Evolutionary conservation across 352 stramenopile species (phyloP), one percentile per base, ranked within the genome.

Genomic region (Thraustochytrium sp.): DNA sequence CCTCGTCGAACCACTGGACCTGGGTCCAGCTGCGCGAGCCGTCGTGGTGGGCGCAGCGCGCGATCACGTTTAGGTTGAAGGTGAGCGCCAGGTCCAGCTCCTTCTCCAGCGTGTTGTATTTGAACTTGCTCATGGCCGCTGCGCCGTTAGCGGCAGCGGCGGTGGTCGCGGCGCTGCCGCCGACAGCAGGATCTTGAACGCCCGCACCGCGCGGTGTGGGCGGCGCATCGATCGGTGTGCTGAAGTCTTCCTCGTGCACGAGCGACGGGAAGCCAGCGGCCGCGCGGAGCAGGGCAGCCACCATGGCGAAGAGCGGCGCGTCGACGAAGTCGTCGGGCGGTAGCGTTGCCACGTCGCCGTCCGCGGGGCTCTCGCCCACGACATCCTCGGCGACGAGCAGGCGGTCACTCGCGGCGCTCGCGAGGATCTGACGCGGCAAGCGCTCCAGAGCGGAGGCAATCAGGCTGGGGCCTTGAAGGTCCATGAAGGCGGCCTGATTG

Each of bases 381-480:
- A 53, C 37, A 75, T 54, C 62, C 3, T 3, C n/a, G n/a, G n/a
- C n/a, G n/a, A 72, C 65, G 4, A 77, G 42, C 8, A 77, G 68
- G 16, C 31, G 34, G 53, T 80, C 21, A 72, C 53, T 64, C 0
- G 18, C 31, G 0, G 68, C 68, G 2, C 26, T 46, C 21, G 68
- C 68, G 13, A 80, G 23, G 42, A 80, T 26, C 34, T 42, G 16
- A 11, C 9, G 26, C 5, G 68, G 68, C 8, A 80, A 23, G 16
- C 46, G 68, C 68, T 80, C 68, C 5, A 80, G 42, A 11, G 68
- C 68, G 0, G 68, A 80, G 5, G 68, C 68, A 38, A 80, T 80
- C 3, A 80, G 53, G 26, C 9, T 31, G 26, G 68, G 68, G 34
- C 68, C 68, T 21, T 62, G 42, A 9, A 80, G 34, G 23, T 46